Evolutionary conservation across 2,329 filamentous ascomycete genomes (phyloP).

Genomic region (Penicillium glabrum): DNA sequence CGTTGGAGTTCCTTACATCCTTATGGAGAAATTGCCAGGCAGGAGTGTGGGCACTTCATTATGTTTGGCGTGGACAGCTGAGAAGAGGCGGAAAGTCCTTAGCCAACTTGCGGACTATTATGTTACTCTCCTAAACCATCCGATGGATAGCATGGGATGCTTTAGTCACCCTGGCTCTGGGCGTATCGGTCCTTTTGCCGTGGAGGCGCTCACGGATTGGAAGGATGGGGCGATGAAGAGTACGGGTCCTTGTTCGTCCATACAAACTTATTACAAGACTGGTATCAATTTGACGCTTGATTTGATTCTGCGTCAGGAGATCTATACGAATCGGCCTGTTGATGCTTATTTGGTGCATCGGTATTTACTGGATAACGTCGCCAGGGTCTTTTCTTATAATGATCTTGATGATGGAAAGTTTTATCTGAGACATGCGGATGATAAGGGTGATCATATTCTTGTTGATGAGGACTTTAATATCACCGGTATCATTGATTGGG

Average conservation of each 20-base stretch:
- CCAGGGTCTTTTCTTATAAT: background rate
- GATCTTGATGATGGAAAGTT: background rate
- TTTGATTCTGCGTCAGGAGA: background rate
- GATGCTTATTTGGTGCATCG: background rate
- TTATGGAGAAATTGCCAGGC: constrained; percentile 46
- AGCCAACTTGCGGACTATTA: constrained; percentile 41
- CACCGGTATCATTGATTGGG: constrained; percentile 4
- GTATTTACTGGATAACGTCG: background rate
- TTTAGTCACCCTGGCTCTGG: background rate
- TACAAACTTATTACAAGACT: background rate
- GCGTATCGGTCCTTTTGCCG: background rate
- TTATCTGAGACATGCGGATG: constrained; percentile 2
- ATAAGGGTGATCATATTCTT: constrained; percentile 3
- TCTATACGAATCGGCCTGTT: background rate
- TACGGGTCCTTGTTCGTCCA: background rate
- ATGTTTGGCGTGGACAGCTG: constrained; percentile 17
- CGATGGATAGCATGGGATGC: constrained; percentile 40
- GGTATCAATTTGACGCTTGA: background rate
- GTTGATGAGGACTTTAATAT: constrained; percentile 6
- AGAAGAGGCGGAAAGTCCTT: constrained; percentile 40
- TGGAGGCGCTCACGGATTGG: background rate
- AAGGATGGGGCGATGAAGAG: background rate
- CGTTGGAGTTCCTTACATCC: constrained; percentile 43
- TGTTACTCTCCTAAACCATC: constrained; percentile 39
- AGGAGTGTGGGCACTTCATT: constrained; percentile 39